Percentiles rank a stretch among this genome's conserved stretches.
phyloP scores from a whole-genome alignment of 2,329 filamentous ascomycete genomes.

The Fusarium illudens region DNA sequence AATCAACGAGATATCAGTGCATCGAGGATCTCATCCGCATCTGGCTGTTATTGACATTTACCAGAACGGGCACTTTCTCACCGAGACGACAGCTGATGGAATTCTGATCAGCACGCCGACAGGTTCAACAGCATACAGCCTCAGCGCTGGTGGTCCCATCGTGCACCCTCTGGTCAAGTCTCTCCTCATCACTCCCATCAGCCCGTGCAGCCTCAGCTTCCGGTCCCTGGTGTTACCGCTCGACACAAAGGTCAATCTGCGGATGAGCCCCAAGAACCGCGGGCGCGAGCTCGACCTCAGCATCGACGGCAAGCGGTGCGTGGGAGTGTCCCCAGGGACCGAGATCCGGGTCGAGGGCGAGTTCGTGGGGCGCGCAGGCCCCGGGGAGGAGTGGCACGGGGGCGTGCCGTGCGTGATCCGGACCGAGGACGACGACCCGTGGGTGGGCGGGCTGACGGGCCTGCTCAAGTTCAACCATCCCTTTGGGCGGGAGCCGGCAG shows the following conservation, averaged over 20 bases:
- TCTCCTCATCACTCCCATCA: constrained; percentile 91
- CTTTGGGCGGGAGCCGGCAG: constrained; percentile 68
- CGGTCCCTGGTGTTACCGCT: constrained; percentile 88
- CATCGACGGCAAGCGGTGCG: constrained; percentile 77
- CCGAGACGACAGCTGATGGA: constrained; percentile 92
- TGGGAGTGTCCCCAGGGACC: constrained; percentile 75
- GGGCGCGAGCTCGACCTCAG: constrained; percentile 80
- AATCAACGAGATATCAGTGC: constrained; percentile 95
- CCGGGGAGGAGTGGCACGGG: constrained; percentile 67
- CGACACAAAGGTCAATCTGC: constrained; percentile 83
- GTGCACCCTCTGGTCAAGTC: constrained; percentile 92
- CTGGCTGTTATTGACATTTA: constrained; percentile 91
- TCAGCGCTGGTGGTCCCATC: constrained; percentile 92
- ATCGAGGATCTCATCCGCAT: constrained; percentile 89
- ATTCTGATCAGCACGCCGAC: constrained; percentile 95
- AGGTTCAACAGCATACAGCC: constrained; percentile 91
- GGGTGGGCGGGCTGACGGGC: constrained; percentile 94
- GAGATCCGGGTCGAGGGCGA: constrained; percentile 92
- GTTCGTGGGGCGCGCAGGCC: constrained; percentile 64
- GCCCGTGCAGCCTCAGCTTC: constrained; percentile 90
- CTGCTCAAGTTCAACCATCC: constrained; percentile 97
- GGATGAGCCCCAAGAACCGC: constrained; percentile 81
- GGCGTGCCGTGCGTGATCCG: constrained; percentile 94
- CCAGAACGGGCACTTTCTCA: constrained; percentile 88
- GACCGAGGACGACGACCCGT: constrained; percentile 82